Conservation (phyloP, 164 flowering plant genomes). For the Vitis rotundifolia region DNA sequence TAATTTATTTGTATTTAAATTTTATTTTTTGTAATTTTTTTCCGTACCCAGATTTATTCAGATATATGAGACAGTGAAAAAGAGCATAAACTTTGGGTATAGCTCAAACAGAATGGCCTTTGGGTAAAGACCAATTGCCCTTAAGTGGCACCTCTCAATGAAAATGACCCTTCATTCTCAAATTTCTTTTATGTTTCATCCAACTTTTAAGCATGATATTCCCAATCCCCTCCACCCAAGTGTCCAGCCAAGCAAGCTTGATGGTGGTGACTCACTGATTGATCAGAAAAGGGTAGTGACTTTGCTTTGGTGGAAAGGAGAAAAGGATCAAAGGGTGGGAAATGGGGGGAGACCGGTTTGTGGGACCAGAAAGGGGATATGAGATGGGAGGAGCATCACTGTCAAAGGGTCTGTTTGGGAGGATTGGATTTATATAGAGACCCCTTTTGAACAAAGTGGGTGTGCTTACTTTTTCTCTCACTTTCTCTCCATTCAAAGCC, state of each 20-base stretch:
- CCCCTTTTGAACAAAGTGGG: slow-evolving; percentile 14
- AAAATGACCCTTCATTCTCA: slow-evolving; percentile 24
- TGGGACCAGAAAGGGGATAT: not conserved
- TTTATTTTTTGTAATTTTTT: too few relatives aligned
- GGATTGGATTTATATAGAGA: not conserved
- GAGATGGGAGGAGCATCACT: slow-evolving; percentile 2
- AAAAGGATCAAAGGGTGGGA: not conserved
- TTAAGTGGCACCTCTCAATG: slow-evolving; percentile 26
- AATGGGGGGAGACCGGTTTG: not conserved
- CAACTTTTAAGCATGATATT: not conserved
- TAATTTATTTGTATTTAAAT: too few relatives aligned
- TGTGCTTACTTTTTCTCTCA: not conserved
- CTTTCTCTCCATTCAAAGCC: slow-evolving; percentile 21
- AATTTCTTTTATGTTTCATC: not conserved
- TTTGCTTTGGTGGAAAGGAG: not conserved
- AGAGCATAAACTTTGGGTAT: too few relatives aligned
- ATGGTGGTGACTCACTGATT: not conserved
- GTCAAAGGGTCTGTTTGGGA: not conserved
- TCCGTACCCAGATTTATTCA: too few relatives aligned
- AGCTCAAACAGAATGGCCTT: not conserved
- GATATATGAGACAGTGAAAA: too few relatives aligned
- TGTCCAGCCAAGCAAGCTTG: not conserved
- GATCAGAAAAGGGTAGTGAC: not conserved
- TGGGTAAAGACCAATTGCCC: slow-evolving; percentile 7
- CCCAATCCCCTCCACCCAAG: too few relatives aligned